Evolutionary conservation across 768 basidiomycete species (phyloP).

Genomic region (Ramaria sp.): DNA sequence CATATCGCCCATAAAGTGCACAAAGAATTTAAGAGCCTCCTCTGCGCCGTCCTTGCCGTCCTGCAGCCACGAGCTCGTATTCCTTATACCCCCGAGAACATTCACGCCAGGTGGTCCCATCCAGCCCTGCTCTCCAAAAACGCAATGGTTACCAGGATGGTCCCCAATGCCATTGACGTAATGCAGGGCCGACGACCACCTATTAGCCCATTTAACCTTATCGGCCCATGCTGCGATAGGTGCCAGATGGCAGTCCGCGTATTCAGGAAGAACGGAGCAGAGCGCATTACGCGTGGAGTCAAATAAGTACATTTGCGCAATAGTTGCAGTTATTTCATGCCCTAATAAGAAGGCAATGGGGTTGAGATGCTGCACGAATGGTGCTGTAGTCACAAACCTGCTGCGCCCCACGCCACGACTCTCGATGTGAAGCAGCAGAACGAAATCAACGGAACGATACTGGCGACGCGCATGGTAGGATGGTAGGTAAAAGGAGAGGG

Average conservation of each 20-base stretch:
- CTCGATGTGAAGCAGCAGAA: neutral
- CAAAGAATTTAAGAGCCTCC: constrained; percentile 84
- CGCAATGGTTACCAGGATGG: constrained; percentile 64
- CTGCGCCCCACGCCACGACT: constrained; percentile 22
- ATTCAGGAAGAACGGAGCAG: constrained; percentile 51
- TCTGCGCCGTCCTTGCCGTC: constrained; percentile 34
- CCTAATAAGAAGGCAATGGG: constrained; percentile 30
- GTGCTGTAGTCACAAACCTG: constrained; percentile 12
- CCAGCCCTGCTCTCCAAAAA: constrained; percentile 73
- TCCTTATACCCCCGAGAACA: constrained; percentile 68
- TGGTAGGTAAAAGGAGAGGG: neutral
- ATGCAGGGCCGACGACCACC: constrained; percentile 67
- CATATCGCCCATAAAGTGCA: constrained; percentile 90
- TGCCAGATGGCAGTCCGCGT: constrained; percentile 65
- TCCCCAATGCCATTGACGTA: constrained; percentile 70
- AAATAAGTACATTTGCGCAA: constrained; percentile 86
- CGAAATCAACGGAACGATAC: neutral
- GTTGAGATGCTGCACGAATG: neutral
- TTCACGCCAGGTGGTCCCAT: constrained; percentile 44
- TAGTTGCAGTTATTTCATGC: constrained; percentile 88
- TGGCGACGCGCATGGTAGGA: constrained; percentile 8
- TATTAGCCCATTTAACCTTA: constrained; percentile 43
- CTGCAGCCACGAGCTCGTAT: constrained; percentile 55
- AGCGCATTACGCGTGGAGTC: constrained; percentile 56
- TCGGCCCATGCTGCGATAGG: constrained; percentile 88